Base-by-base conservation (phyloP, 768 basidiomycete species). In the Clavaria fumosa region DNA sequence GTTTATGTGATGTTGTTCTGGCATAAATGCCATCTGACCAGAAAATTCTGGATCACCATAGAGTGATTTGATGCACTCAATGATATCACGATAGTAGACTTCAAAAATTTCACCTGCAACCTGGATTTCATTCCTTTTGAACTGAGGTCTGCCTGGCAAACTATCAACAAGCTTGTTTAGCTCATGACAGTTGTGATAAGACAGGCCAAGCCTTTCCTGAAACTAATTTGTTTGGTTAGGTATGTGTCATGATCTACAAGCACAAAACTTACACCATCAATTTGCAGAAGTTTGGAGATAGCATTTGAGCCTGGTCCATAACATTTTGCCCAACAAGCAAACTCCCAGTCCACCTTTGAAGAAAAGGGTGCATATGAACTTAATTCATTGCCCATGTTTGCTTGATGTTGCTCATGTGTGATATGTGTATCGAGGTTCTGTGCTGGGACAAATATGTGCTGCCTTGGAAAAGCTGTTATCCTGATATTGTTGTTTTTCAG, bases 91-190 rank as follows among this genome's bases (percentile, higher is more conserved):
- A 21, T 11, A 32, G 47, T 53, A 55, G 2, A 55, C 31, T 10
- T 55, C 46, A 1, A 53, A n/a, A 4, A 42, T 37, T 28, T 52
- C 36, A 23, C 50, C 53, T 0, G 30, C 56, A 17, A 61, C 43
- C 0, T 40, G 37, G 9, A 60, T 37, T 23, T 54, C 46, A 6
- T 49, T 31, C 2, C 53, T 44, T 3, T 35, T 9, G 31, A 60
- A 60, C 0, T n/a, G 24, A 0, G 53, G 56, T 0, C 50, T 46
- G 0, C 46, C 17, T 4, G 57, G 55, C 0, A 61, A 41, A 7
- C 45, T n/a, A 43, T 63, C 58, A 26, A 61, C 53, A 17, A 59
- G 54, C 1, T 43, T 30, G 32, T 63, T 60, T 5, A 63, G 45
- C 33, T 58, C 51, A 4, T 33, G 19, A 1, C 50, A 31, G 28